Evolutionary conservation across 257 asterid genomes (phyloP), one percentile per base, ranked within the genome.

Genomic region (Ilex asprella): DNA sequence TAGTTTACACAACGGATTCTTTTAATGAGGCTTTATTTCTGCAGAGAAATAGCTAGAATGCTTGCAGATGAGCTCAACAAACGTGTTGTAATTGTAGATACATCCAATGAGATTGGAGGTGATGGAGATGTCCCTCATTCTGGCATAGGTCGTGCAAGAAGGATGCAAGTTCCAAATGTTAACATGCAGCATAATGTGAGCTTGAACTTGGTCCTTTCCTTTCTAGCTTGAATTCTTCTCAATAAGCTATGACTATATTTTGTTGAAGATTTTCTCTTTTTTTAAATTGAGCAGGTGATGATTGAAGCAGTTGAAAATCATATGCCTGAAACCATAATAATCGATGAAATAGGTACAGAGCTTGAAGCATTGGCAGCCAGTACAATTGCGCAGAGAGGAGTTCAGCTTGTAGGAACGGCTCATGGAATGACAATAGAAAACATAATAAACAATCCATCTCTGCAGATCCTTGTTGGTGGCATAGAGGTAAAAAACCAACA

Each of bases 371-470:
- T 92, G 80, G 99, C 99, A 70, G 97, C 99, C 47, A 80, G 96
- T 73, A 92, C 97, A 31, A 92, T 92, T 75, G 94, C 99, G 58
- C 99, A 92, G 81, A 83, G 99, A 84, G 99, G 99, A 56, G 99
- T 92, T 61, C 99, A 89, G 86, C 99, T 92, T 56, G 99, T 92
- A 66, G 99, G 84, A 47, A 92, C 99, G 6, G 99, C 99, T 64
- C 99, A 92, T 73, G 97, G 99, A 64, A 81, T 82, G 71, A 82
- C 96, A 6, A 86, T 92, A 6, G 99, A 92, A 74, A 92, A 91
- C 76, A 83, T 92, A 68, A 81, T 89, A 13, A 92, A 86, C 65
- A 92, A 92, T 70, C 96, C 99, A 30, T 83, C 96, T 47, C 71
- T 92, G 76, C 99, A 92, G 80, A 83, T 74, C 60, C 99, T 92